Conservation (phyloP, 495 filamentous ascomycete species). For the Daldinia bambusicola region DNA sequence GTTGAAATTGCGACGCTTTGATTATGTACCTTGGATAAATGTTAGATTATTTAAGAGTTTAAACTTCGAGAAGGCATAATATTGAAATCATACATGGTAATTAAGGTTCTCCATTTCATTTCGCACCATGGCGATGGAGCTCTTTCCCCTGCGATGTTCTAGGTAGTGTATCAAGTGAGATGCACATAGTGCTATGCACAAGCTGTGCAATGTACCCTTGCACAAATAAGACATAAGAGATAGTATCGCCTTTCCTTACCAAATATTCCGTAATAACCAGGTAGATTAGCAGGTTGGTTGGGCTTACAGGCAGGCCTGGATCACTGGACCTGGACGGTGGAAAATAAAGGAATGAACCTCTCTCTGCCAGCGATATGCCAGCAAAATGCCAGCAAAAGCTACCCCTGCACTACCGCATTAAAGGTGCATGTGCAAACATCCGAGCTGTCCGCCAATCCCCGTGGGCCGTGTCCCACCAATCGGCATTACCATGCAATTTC, state of each 20-base stretch:
- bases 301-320: no score
- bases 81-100: slow-evolving; percentile 22
- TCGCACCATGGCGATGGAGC: slow-evolving; percentile 22
- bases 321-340: not conserved
- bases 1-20: not conserved
- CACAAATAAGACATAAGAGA: no score
- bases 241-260: no score
- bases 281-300: not conserved
- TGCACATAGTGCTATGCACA: not conserved
- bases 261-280: no score
- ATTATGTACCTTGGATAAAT: slow-evolving; percentile 1
- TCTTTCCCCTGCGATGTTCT: slow-evolving; percentile 11
- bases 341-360: slow-evolving; percentile 7
- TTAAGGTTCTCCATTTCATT: slow-evolving; percentile 35
- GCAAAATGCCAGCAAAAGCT: no score
- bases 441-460: not conserved
- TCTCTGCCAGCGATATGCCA: slow-evolving; percentile 16
- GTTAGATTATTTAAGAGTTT: slow-evolving; percentile 5
- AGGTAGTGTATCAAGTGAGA: not conserved
- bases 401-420: slow-evolving; percentile 38
- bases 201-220: no score
- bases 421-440: slow-evolving; percentile 13
- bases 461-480: slow-evolving; percentile 28
- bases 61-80: slow-evolving; percentile 33
- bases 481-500: slow-evolving; percentile 10